Percentiles rank a stretch among this genome's conserved stretches.
Evolutionary conservation across 1,284 basidiomycete genomes (phyloP).

Genomic region (Takashimella tepidaria): DNA sequence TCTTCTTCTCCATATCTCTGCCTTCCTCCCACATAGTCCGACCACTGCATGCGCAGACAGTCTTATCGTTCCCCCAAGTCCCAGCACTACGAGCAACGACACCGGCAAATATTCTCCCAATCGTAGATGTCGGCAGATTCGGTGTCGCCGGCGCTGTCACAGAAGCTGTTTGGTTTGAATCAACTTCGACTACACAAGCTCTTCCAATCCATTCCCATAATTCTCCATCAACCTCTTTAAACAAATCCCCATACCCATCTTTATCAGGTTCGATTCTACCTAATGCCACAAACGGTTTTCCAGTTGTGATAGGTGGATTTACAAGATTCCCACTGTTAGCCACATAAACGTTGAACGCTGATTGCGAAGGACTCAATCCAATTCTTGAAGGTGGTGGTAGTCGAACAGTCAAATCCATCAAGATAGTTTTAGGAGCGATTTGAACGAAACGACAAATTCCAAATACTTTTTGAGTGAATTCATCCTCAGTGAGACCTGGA

Average conservation of each 20-base stretch:
- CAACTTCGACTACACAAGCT: conserved; percentile 43
- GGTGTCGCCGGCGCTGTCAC: not conserved
- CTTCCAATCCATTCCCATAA: conserved; percentile 49
- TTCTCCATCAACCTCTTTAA: conserved; percentile 46
- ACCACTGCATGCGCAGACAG: conserved; percentile 48
- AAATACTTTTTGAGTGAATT: conserved; percentile 46
- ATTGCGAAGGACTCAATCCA: conserved; percentile 8
- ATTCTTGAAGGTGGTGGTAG: conserved; percentile 32
- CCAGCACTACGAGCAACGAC: conserved; percentile 48
- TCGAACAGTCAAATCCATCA: conserved; percentile 48
- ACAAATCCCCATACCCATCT: conserved; percentile 48
- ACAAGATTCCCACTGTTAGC: conserved; percentile 45
- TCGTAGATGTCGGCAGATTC: conserved; percentile 4
- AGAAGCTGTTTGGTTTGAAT: not conserved
- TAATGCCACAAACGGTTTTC: conserved; percentile 30
- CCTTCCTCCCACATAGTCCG: conserved; percentile 50
- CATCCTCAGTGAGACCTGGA: conserved; percentile 40
- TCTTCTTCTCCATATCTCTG: conserved; percentile 44
- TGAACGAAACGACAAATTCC: conserved; percentile 49
- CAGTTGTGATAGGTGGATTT: conserved; percentile 44
- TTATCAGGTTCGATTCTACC: conserved; percentile 41
- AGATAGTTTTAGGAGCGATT: conserved; percentile 41
- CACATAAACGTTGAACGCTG: conserved; percentile 42
- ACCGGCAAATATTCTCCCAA: conserved; percentile 45
- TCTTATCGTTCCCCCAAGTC: conserved; percentile 50